Evolutionary conservation across 202 grass and related monocot species (phyloP), one percentile per base, ranked within the genome.

Genomic region (Bolboschoenoplectus hybrid): DNA sequence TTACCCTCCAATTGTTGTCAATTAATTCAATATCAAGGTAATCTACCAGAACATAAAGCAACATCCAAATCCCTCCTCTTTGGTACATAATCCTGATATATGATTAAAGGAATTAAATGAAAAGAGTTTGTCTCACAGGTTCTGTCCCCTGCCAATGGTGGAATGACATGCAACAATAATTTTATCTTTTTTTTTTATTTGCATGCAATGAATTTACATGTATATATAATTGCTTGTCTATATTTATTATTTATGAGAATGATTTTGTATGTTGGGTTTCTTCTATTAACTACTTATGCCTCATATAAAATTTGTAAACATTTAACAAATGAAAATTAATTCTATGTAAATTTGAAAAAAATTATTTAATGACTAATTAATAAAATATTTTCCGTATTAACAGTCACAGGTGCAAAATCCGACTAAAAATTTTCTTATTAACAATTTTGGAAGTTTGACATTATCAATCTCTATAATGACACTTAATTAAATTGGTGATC

Each of bases 41-140:
- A 82, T 64, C 26, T 26, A 26, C 26, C 81, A 83, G 6, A 64
- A 17, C 19, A 51, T 68, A 83, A 83, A 83, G 81, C 12, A 83
- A 69, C 69, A 35, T 52, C 6, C 81, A 68, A 69, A 68, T 83
- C 41, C 53, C 45, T 81, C 26, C 45, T 83, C 20, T 39, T 56
- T 56, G 12, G 47, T 77, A 77, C 50, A 77, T 55, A 38, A 77
- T 77, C 74, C 26, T 6, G 5, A 36, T 77, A 46, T 26, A 26
- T 26, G 26, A 71, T 71, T 71, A 44, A 9, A 38, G 13, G 16
- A 3, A 56, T 77, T 77, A 17, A 10, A 44, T 9, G 16, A 10
- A 73, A 73, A 45, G 16, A 73, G 51, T 38, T n/a, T 56, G 38
- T 76, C 20, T 53, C 10, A 26, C 7, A 2, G 2, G 16, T 45